Evolutionary conservation across 2,329 filamentous ascomycete species (phyloP), one percentile per base, ranked within the genome.

Genomic region (Zymoseptoria ardabiliae): DNA sequence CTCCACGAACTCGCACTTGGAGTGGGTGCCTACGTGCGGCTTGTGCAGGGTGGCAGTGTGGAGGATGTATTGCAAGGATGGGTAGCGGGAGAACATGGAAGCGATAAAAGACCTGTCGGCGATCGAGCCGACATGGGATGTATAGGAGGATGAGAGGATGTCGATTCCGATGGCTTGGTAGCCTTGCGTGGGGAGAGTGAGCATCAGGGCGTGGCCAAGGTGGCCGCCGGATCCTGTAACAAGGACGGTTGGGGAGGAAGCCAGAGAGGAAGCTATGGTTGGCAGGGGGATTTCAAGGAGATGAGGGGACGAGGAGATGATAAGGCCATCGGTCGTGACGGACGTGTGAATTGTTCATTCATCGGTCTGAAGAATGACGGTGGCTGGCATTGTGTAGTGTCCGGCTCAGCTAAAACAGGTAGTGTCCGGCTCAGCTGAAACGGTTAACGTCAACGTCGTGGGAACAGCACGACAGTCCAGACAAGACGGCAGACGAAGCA

Each of bases 11-110:
- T 55, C 57, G 22, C 59, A 54, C 52, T 63, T 64, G 50, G 55
- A 51, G 49, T 66, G 64, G 13, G 60, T 60, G 1, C 48, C 59
- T 1, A 66, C 62, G 25, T 66, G 64, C 25, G 64, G 64, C 49
- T 66, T 66, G 58, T 66, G 64, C 3, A 66, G 54, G 17, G 61
- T 64, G 3, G 62, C 64, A 4, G 64, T 60, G 56, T 64, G 64
- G 8, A 64, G 45, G n/a, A 64, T 56, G 20, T 64, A 62, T 19
- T 57, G 62, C 3, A 65, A 22, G 1, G 56, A 55, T 2, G 59
- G 56, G 54, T 61, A 30, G 23, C 49, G 30, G 10, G 22, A 11
- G 49, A 63, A 58, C 1, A 58, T 58, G n/a, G 25, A 41, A 3
- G 57, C 23, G 45, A 63, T 45, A 13, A 66, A 56, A 1, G 35